Evolutionary conservation across 2,329 filamentous ascomycete species (phyloP), one percentile per base, ranked within the genome.

Genomic region (Alternaria arbusti): DNA sequence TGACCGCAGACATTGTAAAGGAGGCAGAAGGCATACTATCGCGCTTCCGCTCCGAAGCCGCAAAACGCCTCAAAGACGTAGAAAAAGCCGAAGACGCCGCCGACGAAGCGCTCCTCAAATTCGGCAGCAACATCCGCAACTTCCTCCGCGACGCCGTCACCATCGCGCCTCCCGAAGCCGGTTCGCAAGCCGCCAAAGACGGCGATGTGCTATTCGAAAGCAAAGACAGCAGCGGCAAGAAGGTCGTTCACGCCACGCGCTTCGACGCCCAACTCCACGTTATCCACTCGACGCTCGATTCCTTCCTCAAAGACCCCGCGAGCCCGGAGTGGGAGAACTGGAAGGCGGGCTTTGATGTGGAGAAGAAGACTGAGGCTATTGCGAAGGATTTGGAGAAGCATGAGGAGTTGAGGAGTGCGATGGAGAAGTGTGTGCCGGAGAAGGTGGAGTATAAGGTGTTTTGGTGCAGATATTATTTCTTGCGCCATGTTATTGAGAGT

Each of bases 241-340:
- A 96, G 59, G 93, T 98, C 15, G 97, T 98, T 68, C 96, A 99
- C 79, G 92, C 93, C 1, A 97, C 94, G 55, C 88, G 96, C 65
- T 95, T 97, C 77, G 96, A 99, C 75, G 96, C 96, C 1, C 96
- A 98, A 81, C 84, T 99, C 65, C 95, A 99, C 77, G 94, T 97
- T 32, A 94, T 99, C 63, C 96, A 99, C 80, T 94, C 93, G 5
- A 91, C 89, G 20, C 80, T 90, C 43, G 91, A 96, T 66, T 92
- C 74, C 72, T 97, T 98, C 80, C 87, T 88, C 59, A 91, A 91
- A 75, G 94, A 98, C 74, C 93, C 94, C 0, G 86, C 87, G 8
- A 90, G 90, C 52, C 85, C 87, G 13, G 90, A 96, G 79, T 98
- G 91, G 83, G 86, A 88, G 10, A 79, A 84, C 5, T 98, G 94